Evolutionary conservation across 2,329 filamentous ascomycete species (phyloP).

Genomic region (Fusarium sp.): DNA sequence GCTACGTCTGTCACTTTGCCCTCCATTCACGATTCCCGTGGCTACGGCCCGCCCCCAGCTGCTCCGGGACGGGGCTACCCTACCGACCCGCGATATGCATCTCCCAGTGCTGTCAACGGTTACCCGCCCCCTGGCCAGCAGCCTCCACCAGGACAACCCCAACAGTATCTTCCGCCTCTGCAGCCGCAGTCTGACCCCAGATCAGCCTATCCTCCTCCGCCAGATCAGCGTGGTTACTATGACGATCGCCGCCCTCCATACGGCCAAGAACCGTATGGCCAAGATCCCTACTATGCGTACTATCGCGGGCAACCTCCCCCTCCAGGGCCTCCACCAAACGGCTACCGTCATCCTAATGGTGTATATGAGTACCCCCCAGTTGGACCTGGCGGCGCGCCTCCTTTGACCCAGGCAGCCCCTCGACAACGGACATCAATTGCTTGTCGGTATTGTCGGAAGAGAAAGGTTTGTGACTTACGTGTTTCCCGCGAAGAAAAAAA

Average conservation of each 20-base stretch:
- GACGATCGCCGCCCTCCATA: conserved; percentile 54
- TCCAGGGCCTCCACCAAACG: conserved; percentile 51
- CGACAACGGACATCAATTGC: conserved; percentile 71
- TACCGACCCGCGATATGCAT: conserved; percentile 58
- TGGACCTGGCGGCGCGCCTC: conserved; percentile 52
- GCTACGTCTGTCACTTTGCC: conserved; percentile 62
- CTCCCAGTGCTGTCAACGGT: conserved; percentile 61
- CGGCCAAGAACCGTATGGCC: conserved; percentile 53
- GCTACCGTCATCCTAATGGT: conserved; percentile 49
- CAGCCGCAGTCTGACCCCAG: conserved; percentile 55
- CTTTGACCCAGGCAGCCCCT: conserved; percentile 66
- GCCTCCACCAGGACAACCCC: conserved; percentile 47
- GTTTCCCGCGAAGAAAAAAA: not conserved
- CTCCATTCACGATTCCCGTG: conserved; percentile 63
- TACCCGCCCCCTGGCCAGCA: conserved; percentile 57
- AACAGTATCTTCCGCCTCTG: conserved; percentile 56
- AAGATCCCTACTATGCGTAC: conserved; percentile 55
- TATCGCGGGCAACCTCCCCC: conserved; percentile 44
- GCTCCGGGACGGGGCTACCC: conserved; percentile 53
- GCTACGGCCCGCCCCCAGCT: conserved; percentile 52
- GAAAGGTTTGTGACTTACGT: conserved; percentile 62
- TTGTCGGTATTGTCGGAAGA: conserved; percentile 71
- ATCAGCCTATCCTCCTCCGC: conserved; percentile 56
- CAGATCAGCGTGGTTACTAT: conserved; percentile 58
- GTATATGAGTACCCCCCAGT: conserved; percentile 55